Base-by-base conservation (phyloP, 2,329 filamentous ascomycete species). In the Beauveria sp. region DNA sequence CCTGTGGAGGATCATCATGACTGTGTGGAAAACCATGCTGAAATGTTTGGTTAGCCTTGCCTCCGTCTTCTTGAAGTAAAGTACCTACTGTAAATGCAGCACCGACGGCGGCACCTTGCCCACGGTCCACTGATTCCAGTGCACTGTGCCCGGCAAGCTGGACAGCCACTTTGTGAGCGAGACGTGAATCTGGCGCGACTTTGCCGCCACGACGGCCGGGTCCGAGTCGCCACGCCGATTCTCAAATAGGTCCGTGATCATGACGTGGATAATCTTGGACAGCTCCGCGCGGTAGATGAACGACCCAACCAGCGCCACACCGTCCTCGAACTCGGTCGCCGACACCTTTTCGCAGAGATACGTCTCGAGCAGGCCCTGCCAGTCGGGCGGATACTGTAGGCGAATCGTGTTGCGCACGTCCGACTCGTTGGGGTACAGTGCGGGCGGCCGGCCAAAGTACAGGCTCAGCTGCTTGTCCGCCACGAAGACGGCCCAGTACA, bases 71-170 rank as follows among this genome's bases (percentile, higher is more conserved):
- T 12, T 18, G 3, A 5, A 20, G n/a, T 48, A 8, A 12, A 24
- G 14, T 7, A 67, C 71, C 67, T 64, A 73, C 71, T 81, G 78
- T 43, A 81, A 69, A 65, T 80, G 76, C 46, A 80, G 73, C 1
- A 81, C 76, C 30, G 76, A 75, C 3, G 75, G 71, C 3, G 77
- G 76, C 4, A 81, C 75, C 22, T 76, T 71, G 3, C 76, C 77
- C 1, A 78, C 75, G 2, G 75, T 79, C 78, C 79, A 80, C 61
- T 79, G 77, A 58, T 79, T 80, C 78, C 79, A 81, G 63, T 81
- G 76, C 43, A 81, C 67, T 30, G 76, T 78, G 5, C 74, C 72
- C 2, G 79, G 79, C 2, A 81, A 69, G 44, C 71, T 73, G 3
- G 75, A 71, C 1, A 79, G 70, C 79, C 79, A 80, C 59, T 76